phyloP scores from a whole-genome alignment of 2,329 filamentous ascomycete species.

The Shiraia bambusicola region DNA sequence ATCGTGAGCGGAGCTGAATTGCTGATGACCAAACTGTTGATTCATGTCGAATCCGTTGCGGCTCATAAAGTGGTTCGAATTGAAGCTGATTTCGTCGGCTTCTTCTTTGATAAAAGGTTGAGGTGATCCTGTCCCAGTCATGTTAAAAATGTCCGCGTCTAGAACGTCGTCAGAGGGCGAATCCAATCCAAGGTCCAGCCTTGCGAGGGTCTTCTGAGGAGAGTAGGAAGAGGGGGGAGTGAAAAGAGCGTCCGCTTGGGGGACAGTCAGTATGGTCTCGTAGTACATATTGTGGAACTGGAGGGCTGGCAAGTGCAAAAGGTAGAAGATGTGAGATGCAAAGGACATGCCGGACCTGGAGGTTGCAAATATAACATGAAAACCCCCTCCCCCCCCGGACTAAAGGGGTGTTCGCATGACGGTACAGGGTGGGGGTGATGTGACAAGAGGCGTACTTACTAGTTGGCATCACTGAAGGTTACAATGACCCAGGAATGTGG shows the following conservation, averaged over 20 bases:
- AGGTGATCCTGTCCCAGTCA: conserved; percentile 58
- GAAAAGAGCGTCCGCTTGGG: conserved; percentile 46
- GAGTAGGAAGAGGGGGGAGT: conserved; percentile 46
- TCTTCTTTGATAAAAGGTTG: conserved; percentile 69
- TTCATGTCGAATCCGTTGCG: conserved; percentile 55
- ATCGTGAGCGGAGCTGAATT: conserved; percentile 50
- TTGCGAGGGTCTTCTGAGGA: conserved; percentile 41
- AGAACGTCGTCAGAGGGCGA: conserved; percentile 45
- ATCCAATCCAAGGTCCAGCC: conserved; percentile 43
- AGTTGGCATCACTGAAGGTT: conserved; percentile 44
- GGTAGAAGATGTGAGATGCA: conserved; percentile 3
- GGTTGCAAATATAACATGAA: conserved; percentile 28
- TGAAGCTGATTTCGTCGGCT: conserved; percentile 63
- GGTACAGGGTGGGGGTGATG: conserved; percentile 26
- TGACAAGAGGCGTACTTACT: conserved; percentile 43
- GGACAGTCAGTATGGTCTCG: conserved; percentile 43
- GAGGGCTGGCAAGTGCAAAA: conserved; percentile 11
- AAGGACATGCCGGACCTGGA: neutral
- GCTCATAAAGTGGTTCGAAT: conserved; percentile 51
- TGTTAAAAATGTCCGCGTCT: conserved; percentile 50
- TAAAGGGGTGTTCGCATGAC: conserved; percentile 36
- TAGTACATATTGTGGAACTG: conserved; percentile 34
- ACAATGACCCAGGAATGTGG: conserved; percentile 41
- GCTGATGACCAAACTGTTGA: conserved; percentile 51
- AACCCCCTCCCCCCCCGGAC: too few species aligned